Percentiles rank a stretch among this genome's conserved stretches.
Conservation (phyloP, 2,329 filamentous ascomycete species). For the Alternaria alternata region DNA sequence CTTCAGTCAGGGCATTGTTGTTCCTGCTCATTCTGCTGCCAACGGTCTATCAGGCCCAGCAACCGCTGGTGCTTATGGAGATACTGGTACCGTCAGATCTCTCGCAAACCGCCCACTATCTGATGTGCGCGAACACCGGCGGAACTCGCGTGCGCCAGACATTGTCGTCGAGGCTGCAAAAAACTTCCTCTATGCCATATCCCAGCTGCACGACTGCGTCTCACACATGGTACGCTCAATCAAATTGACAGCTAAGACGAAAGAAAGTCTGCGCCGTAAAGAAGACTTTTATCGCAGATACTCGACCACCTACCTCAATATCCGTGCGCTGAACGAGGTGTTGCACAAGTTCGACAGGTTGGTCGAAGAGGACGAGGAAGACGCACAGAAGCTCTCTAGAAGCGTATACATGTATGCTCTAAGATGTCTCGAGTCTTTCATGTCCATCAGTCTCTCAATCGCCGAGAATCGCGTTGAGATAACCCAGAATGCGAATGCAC, state of each 20-base stretch:
- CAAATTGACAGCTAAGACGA: conserved; percentile 52
- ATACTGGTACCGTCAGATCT: conserved; percentile 44
- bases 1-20: conserved; percentile 64
- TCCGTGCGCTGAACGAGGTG: conserved; percentile 65
- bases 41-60: conserved; percentile 46
- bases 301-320: conserved; percentile 63
- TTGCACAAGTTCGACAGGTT: conserved; percentile 60
- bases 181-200: conserved; percentile 63
- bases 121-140: conserved; percentile 65
- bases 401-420: conserved; percentile 47
- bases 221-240: conserved; percentile 49
- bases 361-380: conserved; percentile 60
- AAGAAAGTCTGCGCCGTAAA: conserved; percentile 51
- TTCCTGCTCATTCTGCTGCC: conserved; percentile 32
- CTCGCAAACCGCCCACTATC: conserved; percentile 61
- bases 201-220: conserved; percentile 56
- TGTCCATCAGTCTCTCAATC: conserved; percentile 47
- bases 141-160: conserved; percentile 56
- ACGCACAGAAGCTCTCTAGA: conserved; percentile 49
- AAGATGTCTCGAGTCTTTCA: conserved; percentile 47
- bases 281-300: conserved; percentile 63
- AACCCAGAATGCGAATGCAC: conserved; percentile 63
- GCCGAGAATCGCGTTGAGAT: conserved; percentile 56
- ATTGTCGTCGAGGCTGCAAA: conserved; percentile 65
- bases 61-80: conserved; percentile 45